Evolutionary conservation across 2,329 filamentous ascomycete species (phyloP).

Genomic region (Penicillium rolfsii): DNA sequence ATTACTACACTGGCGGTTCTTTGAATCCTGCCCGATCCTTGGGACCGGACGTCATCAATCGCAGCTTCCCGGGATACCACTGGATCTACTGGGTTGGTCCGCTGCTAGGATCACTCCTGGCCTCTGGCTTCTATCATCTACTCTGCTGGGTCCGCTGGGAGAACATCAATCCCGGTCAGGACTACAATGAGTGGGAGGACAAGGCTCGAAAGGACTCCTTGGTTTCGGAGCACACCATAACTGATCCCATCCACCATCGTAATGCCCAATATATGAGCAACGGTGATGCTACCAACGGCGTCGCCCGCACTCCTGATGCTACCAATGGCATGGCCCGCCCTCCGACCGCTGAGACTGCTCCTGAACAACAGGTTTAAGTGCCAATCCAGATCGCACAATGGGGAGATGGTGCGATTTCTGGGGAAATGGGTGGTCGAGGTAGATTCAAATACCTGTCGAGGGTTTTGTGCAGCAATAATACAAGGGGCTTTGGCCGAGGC

Average conservation of each 20-base stretch:
- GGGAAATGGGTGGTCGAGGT: background rate
- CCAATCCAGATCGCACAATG: too few species aligned
- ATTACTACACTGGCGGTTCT: constrained; percentile 54
- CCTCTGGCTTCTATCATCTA: constrained; percentile 54
- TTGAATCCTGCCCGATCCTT: constrained; percentile 55
- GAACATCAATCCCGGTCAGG: constrained; percentile 56
- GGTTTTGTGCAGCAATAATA: background rate
- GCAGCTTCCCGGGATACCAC: constrained; percentile 51
- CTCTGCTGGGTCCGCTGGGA: constrained; percentile 51
- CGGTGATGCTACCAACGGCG: too few species aligned
- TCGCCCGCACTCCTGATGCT: background rate
- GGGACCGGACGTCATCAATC: constrained; percentile 52
- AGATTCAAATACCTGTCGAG: background rate
- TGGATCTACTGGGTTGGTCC: constrained; percentile 58
- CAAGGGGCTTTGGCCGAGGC: background rate
- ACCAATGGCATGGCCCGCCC: background rate
- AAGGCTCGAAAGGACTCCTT: constrained; percentile 26
- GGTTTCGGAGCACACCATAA: constrained; percentile 21
- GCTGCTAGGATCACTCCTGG: constrained; percentile 50
- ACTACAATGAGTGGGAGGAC: constrained; percentile 53
- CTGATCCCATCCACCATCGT: constrained; percentile 8
- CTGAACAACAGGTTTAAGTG: constrained; percentile 6
- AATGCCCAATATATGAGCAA: background rate
- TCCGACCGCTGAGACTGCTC: background rate
- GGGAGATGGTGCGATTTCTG: background rate